Base-by-base conservation (phyloP, 1,139 yeast genomes). In the Casaregolazyma suthepensis region DNA sequence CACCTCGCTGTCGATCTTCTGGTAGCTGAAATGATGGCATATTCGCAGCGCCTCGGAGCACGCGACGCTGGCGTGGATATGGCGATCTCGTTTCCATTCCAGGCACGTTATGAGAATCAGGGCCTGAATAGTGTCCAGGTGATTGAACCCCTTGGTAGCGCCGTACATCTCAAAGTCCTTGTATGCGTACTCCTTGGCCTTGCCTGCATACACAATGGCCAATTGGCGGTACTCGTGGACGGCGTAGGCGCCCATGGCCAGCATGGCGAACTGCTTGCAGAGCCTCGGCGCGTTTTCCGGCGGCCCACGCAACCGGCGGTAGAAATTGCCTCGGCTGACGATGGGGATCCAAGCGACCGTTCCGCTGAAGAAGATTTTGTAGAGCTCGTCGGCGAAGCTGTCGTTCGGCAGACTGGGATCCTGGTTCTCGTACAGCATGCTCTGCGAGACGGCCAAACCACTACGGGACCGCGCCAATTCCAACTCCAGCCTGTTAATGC, bases 11-110 rank as follows among this genome's bases (percentile, higher is more conserved):
- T 47, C 50, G n/a, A 47, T 20, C n/a, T 10, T 26, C 4, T 18
- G 44, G 10, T 38, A 43, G 22, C 38, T 47, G 23, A 47, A 43
- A 18, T 38, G 29, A 43, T 47, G 38, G 15, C 26, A 29, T 18
- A 29, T 19, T 17, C 50, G 20, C 5, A 47, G n/a, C 1, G 44
- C 45, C n/a, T 31, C 26, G 3, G 23, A 29, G 2, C 20, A 19
- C 2, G 50, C 23, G 17, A 47, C 17, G 23, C 23, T 38, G 29
- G 50, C n/a, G 6, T 38, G 40, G 5, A 43, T 18, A n/a, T 38
- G 42, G 18, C 50, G 20, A n/a, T 19, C 20, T 15, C 19, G 48
- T 13, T 10, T 9, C 20, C 42, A 45, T 45, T 45, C 48, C 22
- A 31, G 10, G 23, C 19, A 15, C 10, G 42, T 29, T 6, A 45